Percentiles rank a stretch among this genome's conserved stretches.
Evolutionary conservation across 2,329 filamentous ascomycete genomes (phyloP).

Genomic region (Endocalyx cinctus): DNA sequence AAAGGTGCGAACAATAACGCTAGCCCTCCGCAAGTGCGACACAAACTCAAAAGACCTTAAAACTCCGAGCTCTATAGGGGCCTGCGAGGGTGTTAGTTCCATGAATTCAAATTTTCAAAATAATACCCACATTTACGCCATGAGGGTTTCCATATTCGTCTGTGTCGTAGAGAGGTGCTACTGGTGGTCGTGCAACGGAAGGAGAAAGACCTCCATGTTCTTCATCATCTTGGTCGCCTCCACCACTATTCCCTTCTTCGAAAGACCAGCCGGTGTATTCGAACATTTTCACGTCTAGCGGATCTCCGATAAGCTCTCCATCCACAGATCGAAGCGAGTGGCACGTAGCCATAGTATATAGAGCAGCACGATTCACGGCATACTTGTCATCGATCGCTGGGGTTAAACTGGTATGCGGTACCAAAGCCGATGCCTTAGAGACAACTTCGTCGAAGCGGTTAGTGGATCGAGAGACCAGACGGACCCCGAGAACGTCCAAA

Average conservation of each 20-base stretch:
- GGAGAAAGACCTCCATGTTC: constrained; percentile 73
- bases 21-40: constrained; percentile 85
- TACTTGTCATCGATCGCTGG: constrained; percentile 26
- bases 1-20: constrained; percentile 86
- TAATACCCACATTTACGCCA: constrained; percentile 23
- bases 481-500: constrained; percentile 84
- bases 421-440: constrained; percentile 56
- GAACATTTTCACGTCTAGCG: constrained; percentile 97
- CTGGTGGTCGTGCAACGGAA: constrained; percentile 81
- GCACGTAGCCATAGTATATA: constrained; percentile 96
- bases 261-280: constrained; percentile 92
- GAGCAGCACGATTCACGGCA: constrained; percentile 51
- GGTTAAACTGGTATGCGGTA: constrained; percentile 36
- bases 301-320: constrained; percentile 84
- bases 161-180: constrained; percentile 48
- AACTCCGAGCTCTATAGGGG: constrained; percentile 78
- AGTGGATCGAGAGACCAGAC: constrained; percentile 62
- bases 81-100: constrained; percentile 25
- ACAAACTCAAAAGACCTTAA: constrained; percentile 92
- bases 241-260: constrained; percentile 75
- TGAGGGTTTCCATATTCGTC: constrained; percentile 21
- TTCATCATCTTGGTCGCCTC: constrained; percentile 63
- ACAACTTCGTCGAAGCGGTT: constrained; percentile 72
- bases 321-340: constrained; percentile 87
- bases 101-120: background rate